Base-by-base conservation (phyloP, 2,329 filamentous ascomycete genomes). In the Neofusicoccum ribis region DNA sequence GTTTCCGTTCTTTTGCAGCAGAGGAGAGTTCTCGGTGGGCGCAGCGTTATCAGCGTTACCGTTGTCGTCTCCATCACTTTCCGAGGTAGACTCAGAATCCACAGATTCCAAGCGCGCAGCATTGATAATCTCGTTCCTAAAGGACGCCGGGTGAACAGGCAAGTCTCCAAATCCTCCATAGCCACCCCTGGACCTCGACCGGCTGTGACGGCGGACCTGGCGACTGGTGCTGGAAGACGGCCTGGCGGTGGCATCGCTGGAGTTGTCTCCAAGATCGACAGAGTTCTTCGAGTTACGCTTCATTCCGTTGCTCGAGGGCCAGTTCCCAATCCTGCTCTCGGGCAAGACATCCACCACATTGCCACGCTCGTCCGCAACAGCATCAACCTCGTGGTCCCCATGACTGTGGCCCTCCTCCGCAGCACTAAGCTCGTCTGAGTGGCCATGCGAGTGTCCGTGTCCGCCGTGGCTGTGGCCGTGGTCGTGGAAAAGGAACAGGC, bases 61-160 rank as follows among this genome's bases (percentile, higher is more conserved):
- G 15, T 58, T 49, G 12, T 72, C 73, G 6, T 61, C 65, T 14
- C 65, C 69, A 37, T 84, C 84, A 65, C 83, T 85, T 36, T 87
- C 87, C 59, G 83, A 81, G 31, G 85, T 85, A 3, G 87, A 83
- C 15, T 84, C 84, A 1, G 82, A 81, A 17, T 82, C 77, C 5
- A 82, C 84, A 3, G 83, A 81, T 44, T 86, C 87, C 51, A 88
- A 81, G 59, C 87, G 86, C 66, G 88, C 89, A n/a, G 91, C 92
- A 43, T 89, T 89, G 69, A 98, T 96, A 70, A 99, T 97, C 64
- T 94, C 92, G 76, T 96, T 91, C 69, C 95, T 85, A 82, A 98
- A 93, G 68, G 90, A 94, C 27, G 92, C 90, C 2, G 95, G 95
- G 74, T 97, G 91, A 61, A 96, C 91, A 74, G 89, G 91, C 70